Percentiles rank a stretch among this genome's conserved stretches.
Conservation (phyloP, 148 eudicot genomes). For the Amaranthus palmeri region DNA sequence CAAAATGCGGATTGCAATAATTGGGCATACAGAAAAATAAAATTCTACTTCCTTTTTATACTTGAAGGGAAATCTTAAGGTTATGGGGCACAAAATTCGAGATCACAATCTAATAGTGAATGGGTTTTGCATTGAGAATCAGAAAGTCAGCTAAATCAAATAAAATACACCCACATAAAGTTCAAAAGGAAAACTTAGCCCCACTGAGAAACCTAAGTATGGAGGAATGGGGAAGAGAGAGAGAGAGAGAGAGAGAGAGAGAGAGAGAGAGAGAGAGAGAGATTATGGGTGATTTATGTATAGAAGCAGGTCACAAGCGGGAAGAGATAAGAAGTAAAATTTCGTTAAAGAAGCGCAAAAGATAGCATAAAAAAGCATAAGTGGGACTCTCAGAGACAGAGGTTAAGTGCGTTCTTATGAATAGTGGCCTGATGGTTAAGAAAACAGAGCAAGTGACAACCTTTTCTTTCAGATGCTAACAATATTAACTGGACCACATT, state of each 20-base stretch:
- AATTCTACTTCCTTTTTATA: conserved; percentile 19
- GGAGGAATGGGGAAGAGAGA: neutral
- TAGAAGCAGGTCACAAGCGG: conserved; percentile 31
- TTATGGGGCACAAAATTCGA: conserved; percentile 27
- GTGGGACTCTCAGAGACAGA: conserved; percentile 28
- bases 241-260: conserved; percentile 2
- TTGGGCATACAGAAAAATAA: conserved; percentile 9
- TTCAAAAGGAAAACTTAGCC: conserved; percentile 21
- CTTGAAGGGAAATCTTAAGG: conserved; percentile 8
- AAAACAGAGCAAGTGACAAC: conserved; percentile 47
- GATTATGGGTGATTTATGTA: conserved; percentile 16
- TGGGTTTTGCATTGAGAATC: conserved; percentile 28
- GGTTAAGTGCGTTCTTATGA: conserved; percentile 27
- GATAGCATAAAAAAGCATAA: conserved; percentile 31
- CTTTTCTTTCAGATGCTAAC: conserved; percentile 31
- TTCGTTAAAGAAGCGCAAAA: conserved; percentile 31
- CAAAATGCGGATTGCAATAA: conserved; percentile 11
- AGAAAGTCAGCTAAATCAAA: conserved; percentile 28
- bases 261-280: conserved; percentile 7
- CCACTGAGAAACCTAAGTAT: conserved; percentile 16
- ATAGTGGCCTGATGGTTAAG: conserved; percentile 33
- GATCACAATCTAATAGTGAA: conserved; percentile 25
- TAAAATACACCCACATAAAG: conserved; percentile 19
- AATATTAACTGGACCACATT: conserved; percentile 44
- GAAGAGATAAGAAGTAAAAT: conserved; percentile 34